phyloP scores from a whole-genome alignment of 2,329 filamentous ascomycete genomes.

The Fusarium pininemorale region DNA sequence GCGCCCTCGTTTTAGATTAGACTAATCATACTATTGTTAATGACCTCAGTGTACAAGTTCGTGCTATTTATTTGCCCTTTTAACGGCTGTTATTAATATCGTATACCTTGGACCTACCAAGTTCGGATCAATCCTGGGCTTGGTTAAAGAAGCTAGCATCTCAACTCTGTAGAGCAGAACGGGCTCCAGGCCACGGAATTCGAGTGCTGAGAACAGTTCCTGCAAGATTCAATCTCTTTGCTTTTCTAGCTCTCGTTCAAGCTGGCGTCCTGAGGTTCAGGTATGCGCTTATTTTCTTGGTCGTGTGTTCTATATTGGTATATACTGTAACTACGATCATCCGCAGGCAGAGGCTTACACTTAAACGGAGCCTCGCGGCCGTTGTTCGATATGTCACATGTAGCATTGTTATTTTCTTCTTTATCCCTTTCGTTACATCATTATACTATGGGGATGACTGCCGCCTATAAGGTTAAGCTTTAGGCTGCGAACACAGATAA shows the following conservation, averaged over 20 bases:
- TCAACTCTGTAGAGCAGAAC: not conserved
- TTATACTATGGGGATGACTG: not conserved
- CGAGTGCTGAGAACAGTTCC: not conserved
- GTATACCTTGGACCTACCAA: not conserved
- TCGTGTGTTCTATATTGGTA: not conserved
- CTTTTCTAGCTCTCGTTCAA: not conserved
- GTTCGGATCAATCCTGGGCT: not conserved
- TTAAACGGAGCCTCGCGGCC: not conserved
- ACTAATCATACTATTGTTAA: not conserved
- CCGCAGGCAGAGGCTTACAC: not conserved
- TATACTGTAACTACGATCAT: not conserved
- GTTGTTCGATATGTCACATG: not conserved
- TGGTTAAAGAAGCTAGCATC: not conserved
- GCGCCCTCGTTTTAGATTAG: conserved; percentile 7
- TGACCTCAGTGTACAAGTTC: too few relatives aligned
- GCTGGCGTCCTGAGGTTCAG: not conserved
- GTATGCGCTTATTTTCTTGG: not conserved
- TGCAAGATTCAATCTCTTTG: not conserved
- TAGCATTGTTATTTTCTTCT: not conserved
- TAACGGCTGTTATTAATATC: not conserved
- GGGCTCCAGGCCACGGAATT: too few relatives aligned
- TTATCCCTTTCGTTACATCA: not conserved
- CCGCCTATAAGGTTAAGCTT: too few relatives aligned
- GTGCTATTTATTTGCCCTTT: not conserved
- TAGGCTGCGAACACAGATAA: too few relatives aligned